Conservation (phyloP, 2,329 filamentous ascomycete genomes). For the Ceratocystis papillata region DNA sequence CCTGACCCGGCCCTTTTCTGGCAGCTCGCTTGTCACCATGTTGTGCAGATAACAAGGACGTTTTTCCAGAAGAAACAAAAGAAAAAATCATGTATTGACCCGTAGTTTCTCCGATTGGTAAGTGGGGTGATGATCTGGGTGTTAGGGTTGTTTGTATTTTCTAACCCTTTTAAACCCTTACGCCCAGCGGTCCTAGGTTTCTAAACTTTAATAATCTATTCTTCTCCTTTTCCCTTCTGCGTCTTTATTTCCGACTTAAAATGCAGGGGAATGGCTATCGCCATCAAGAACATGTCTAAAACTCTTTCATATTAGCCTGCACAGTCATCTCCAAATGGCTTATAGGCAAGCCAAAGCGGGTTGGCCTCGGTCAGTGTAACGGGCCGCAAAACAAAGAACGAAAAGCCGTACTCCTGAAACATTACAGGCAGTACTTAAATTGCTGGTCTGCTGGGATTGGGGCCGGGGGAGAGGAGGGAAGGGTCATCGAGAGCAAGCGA, state of each 20-base stretch:
- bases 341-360: neutral
- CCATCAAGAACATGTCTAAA: neutral
- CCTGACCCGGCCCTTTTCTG: neutral
- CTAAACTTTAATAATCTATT: neutral
- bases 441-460: neutral
- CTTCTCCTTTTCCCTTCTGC: neutral
- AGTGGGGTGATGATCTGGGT: neutral
- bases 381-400: neutral
- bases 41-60: neutral
- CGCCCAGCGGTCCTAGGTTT: neutral
- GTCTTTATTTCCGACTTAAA: neutral
- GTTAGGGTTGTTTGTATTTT: neutral
- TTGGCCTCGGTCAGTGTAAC: neutral
- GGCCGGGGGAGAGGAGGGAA: no score
- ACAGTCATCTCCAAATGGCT: neutral
- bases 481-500: neutral
- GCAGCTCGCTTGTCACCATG: constrained; percentile 7
- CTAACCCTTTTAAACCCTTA: neutral
- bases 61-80: neutral
- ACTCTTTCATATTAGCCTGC: neutral
- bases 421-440: neutral
- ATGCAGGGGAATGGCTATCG: neutral
- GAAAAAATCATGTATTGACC: neutral
- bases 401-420: neutral
- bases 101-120: neutral